These are phyloP conservation scores for Kitagawia praeruptora DNA, from an alignment of 129 eudicot species.

Conservation along the genomic window DNA sequence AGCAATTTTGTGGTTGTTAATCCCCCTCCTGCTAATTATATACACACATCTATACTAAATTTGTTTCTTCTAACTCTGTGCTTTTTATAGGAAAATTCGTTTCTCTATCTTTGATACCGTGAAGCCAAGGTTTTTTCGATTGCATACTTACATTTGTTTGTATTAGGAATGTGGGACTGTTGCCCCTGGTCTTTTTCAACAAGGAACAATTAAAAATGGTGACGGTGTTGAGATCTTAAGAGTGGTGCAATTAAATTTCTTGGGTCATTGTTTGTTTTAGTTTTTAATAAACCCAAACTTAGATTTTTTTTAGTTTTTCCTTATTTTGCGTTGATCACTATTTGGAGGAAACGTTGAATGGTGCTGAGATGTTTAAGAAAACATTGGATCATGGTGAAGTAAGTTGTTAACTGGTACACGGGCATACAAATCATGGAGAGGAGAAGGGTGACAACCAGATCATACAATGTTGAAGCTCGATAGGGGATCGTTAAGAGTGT, in stretches of 20 bases:
- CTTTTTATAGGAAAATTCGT: not conserved
- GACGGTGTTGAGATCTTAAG: conserved; percentile 91
- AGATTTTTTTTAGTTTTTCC: not conserved
- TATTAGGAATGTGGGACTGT: conserved; percentile 91
- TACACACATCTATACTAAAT: not conserved
- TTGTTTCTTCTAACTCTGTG: not conserved
- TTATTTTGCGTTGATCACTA: not conserved
- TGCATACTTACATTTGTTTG: not conserved
- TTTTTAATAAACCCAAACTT: conserved; percentile 8
- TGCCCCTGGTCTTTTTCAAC: conserved; percentile 88
- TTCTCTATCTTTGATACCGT: not conserved
- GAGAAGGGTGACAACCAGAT: too few relatives aligned
- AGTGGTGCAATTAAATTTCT: conserved; percentile 49
- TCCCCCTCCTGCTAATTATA: not conserved
- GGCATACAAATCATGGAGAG: too few relatives aligned
- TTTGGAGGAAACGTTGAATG: conserved; percentile 68
- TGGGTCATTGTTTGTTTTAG: not conserved
- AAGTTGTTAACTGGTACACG: conserved; percentile 2
- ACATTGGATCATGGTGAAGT: conserved; percentile 80
- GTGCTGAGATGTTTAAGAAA: conserved; percentile 98
- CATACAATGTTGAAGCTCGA: too few relatives aligned
- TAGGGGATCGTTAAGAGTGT: too few relatives aligned
- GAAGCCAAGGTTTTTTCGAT: not conserved
- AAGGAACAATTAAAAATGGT: conserved; percentile 80
- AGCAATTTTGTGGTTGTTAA: not conserved